Evolutionary conservation across 2,329 filamentous ascomycete species (phyloP), one percentile per base, ranked within the genome.

Genomic region (Hypoxylon rubiginosum): DNA sequence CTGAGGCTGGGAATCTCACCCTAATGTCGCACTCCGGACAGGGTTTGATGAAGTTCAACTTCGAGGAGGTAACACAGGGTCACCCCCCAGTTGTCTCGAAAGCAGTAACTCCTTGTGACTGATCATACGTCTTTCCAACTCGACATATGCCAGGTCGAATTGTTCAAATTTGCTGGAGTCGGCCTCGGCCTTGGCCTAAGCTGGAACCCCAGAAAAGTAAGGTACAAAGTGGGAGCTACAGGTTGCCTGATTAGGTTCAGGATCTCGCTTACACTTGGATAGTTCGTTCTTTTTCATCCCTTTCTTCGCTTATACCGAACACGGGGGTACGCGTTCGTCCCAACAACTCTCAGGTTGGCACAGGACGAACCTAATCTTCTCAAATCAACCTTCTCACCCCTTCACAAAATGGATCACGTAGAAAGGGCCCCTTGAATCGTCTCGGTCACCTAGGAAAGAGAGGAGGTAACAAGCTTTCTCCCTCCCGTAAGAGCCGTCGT

Each of bases 401-500:
- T 62, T 50, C 30, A 30, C 49, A 45, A 55, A 4, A 45, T 41
- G 39, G 34, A 57, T 34, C 50, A 50, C 55, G 50, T 64, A 48
- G 45, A 28, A n/a, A 32, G 6, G 24, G 21, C 21, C 15, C 24
- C 26, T 30, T 19, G 8, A 7, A 9, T 55, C 30, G 46, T 55
- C 43, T 62, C 36, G 11, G 43, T 56, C 56, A 19, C 24, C 53
- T 56, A 21, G 39, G 57, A 54, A 28, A 19, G 9, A 43, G 54
- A 34, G 62, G 54, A 34, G 62, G 49, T 63, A 52, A 71, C 69
- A 71, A 15, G 34, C 46, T 17, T 60, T 63, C 70, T 62, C 71
- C 70, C 65, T 71, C 64, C 66, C 60, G 60, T 67, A 69, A 71
- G 72, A 66, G 53, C 46, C 50, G 66, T 67, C 66, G 68, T 71